A percentile compares a stretch with the other conserved stretches of the same genome.
Evolutionary conservation across 1,284 basidiomycete genomes (phyloP).

Genomic region (Cystobasidiaceae sp.): DNA sequence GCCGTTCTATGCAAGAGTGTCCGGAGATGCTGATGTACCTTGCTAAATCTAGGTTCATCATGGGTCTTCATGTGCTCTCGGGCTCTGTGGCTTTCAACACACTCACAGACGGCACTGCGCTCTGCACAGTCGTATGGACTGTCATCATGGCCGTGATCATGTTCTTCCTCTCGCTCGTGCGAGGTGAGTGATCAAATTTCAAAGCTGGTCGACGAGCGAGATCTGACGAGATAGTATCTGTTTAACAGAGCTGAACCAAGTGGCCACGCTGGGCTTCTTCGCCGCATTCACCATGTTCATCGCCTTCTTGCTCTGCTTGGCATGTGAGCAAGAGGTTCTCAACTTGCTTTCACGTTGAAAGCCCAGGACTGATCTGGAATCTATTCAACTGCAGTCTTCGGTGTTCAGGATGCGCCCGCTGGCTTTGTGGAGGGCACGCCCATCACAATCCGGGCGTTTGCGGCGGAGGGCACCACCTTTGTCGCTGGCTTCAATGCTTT

Average conservation of each 20-base stretch:
- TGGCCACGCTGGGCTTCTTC: slow-evolving; percentile 25
- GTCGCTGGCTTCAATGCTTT: slow-evolving; percentile 53
- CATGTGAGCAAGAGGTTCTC: background rate
- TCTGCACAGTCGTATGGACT: slow-evolving; percentile 58
- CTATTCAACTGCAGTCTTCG: slow-evolving; percentile 32
- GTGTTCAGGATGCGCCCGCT: slow-evolving; percentile 23
- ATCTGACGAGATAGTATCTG: slow-evolving; percentile 18
- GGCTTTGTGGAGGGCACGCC: slow-evolving; percentile 33
- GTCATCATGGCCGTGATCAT: slow-evolving; percentile 46
- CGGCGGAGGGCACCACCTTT: slow-evolving; percentile 53
- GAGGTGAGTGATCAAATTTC: slow-evolving; percentile 13
- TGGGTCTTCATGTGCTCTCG: slow-evolving; percentile 49
- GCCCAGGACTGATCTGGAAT: slow-evolving; percentile 13
- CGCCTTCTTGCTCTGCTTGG: slow-evolving; percentile 19
- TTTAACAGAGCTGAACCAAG: slow-evolving; percentile 32
- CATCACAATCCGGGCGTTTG: slow-evolving; percentile 38
- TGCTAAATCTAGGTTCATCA: slow-evolving; percentile 42
- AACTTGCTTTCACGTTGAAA: slow-evolving; percentile 7
- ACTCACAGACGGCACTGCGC: slow-evolving; percentile 53
- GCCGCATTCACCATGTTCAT: slow-evolving; percentile 25
- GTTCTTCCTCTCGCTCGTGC: slow-evolving; percentile 28
- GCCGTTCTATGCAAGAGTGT: background rate
- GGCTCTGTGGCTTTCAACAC: slow-evolving; percentile 54
- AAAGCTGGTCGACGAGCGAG: slow-evolving; percentile 38
- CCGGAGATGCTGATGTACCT: slow-evolving; percentile 43